Percentiles rank a stretch among this genome's conserved stretches.
Evolutionary conservation across 2,329 filamentous ascomycete genomes (phyloP).

Genomic region (Calonectria leucothoes): DNA sequence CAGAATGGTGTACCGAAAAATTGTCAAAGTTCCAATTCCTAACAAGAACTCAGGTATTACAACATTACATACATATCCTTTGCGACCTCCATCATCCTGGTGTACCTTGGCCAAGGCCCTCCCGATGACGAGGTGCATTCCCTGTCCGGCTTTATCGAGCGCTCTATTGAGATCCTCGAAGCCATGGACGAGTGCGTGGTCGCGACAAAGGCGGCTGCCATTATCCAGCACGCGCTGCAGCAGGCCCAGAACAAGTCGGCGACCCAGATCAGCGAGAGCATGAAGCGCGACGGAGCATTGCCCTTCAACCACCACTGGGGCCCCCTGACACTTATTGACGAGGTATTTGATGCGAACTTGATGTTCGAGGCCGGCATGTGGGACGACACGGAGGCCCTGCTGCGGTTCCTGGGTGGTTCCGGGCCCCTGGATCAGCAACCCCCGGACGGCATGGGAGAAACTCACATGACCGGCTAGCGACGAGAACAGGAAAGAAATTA

Average conservation of each 20-base stretch:
- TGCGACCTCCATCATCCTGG: constrained; percentile 15
- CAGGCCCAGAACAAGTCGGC: constrained; percentile 14
- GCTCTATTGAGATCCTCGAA: constrained; percentile 19
- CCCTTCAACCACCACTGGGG: constrained; percentile 24
- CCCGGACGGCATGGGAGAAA: neutral
- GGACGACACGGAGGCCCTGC: constrained; percentile 16
- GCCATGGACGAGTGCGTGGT: constrained; percentile 25
- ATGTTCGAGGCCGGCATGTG: constrained; percentile 19
- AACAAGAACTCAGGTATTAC: constrained; percentile 12
- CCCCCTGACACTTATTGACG: constrained; percentile 19
- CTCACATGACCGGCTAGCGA: neutral
- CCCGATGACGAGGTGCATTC: constrained; percentile 7
- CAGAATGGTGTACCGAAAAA: too few relatives aligned
- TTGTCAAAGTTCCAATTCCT: neutral
- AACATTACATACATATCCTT: constrained; percentile 24
- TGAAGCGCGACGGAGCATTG: constrained; percentile 9
- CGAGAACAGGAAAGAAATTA: neutral
- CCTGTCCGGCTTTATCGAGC: constrained; percentile 10
- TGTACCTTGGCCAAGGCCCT: constrained; percentile 15
- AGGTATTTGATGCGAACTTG: constrained; percentile 21
- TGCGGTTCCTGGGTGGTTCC: constrained; percentile 8
- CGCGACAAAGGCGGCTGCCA: constrained; percentile 1
- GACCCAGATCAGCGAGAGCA: constrained; percentile 1
- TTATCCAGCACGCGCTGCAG: constrained; percentile 7
- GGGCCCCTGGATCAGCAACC: neutral